phyloP scores from a whole-genome alignment of 768 basidiomycete species.

The Auricularia cornea region DNA sequence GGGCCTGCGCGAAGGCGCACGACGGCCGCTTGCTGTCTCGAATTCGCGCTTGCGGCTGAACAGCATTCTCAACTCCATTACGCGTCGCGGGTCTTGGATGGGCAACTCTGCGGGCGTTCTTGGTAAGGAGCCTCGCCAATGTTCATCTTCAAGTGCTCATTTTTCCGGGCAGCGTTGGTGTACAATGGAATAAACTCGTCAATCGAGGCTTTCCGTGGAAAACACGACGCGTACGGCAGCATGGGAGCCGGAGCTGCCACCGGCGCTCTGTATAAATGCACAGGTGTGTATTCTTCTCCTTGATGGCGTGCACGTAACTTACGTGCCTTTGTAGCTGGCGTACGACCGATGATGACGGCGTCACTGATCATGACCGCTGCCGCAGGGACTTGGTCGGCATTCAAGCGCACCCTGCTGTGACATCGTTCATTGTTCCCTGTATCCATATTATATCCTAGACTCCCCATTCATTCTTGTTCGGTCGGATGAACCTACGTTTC shows the following conservation, averaged over 20 bases:
- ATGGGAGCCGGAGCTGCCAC: conserved; percentile 89
- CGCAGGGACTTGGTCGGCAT: conserved; percentile 90
- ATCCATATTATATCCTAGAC: too few relatives aligned
- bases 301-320: conserved; percentile 19
- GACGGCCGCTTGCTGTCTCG: conserved; percentile 76
- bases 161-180: conserved; percentile 61
- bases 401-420: conserved; percentile 42
- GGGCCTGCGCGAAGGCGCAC: conserved; percentile 92
- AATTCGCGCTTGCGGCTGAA: conserved; percentile 89
- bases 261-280: conserved; percentile 87
- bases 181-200: conserved; percentile 97
- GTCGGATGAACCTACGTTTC: too few relatives aligned
- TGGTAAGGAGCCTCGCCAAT: conserved; percentile 49
- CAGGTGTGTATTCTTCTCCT: conserved; percentile 54
- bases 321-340: conserved; percentile 63
- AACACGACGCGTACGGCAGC: conserved; percentile 85
- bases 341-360: conserved; percentile 81
- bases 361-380: conserved; percentile 82
- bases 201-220: conserved; percentile 80
- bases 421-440: background rate
- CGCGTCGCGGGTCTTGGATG: conserved; percentile 92
- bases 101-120: conserved; percentile 97
- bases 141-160: conserved; percentile 31
- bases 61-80: conserved; percentile 92
- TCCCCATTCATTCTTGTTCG: too few relatives aligned